Conservation (phyloP, 2,329 filamentous ascomycete species). For the Colletotrichum gloeosporioides region DNA sequence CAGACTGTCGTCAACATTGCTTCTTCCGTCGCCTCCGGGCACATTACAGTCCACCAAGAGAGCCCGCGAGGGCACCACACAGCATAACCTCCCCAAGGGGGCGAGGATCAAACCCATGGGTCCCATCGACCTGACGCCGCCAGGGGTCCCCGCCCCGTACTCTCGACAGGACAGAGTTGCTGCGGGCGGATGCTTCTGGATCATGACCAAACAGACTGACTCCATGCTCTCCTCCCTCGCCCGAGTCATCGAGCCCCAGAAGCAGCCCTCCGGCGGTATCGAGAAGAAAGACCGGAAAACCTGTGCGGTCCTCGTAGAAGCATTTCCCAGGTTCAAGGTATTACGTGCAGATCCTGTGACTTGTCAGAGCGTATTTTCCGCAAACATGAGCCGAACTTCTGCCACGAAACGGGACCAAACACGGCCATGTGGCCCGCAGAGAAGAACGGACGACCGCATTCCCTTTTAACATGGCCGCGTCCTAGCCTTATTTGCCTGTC, state of each 20-base stretch:
- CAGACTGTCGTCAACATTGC: not conserved
- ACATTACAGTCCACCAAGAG: not conserved
- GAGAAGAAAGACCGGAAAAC: not conserved
- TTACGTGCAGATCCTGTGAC: constrained; percentile 8
- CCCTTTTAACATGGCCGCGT: not conserved
- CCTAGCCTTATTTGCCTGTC: not conserved
- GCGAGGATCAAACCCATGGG: constrained; percentile 4
- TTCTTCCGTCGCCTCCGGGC: not conserved
- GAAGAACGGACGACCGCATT: not conserved
- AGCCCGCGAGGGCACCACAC: not conserved
- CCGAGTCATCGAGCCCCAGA: not conserved
- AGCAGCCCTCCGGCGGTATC: not conserved
- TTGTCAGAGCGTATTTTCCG: not conserved
- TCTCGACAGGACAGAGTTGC: not conserved
- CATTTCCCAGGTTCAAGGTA: not conserved
- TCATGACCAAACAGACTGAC: not conserved
- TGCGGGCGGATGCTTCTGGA: not conserved
- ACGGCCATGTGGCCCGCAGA: not conserved
- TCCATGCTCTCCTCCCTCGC: not conserved
- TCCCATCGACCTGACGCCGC: not conserved
- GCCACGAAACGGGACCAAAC: constrained; percentile 5
- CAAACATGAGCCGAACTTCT: constrained; percentile 4
- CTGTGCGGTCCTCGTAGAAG: not conserved
- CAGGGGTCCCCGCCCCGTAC: not conserved
- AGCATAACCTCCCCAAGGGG: not conserved